These are phyloP conservation scores for Hapsidospora chrysogenum DNA, from an alignment of 495 filamentous ascomycete species.

Conservation along the genomic window DNA sequence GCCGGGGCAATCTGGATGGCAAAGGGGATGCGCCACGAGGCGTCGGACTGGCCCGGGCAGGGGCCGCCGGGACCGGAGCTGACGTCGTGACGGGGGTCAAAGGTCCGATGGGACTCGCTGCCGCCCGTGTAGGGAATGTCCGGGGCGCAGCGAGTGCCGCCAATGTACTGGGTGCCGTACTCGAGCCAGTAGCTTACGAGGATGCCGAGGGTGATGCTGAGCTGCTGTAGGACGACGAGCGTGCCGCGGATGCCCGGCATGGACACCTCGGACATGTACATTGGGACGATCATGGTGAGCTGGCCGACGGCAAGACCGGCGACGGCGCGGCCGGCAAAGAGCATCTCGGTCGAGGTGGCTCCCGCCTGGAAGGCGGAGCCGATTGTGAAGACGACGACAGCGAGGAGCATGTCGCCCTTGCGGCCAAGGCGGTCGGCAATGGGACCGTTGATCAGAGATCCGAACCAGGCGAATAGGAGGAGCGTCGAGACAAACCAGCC, in stretches of 20 bases:
- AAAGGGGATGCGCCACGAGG: conserved; percentile 38
- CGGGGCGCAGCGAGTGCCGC: conserved; percentile 21
- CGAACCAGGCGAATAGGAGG: conserved; percentile 8
- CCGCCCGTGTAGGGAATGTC: conserved; percentile 13
- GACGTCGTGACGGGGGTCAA: conserved; percentile 27
- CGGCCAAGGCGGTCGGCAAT: conserved; percentile 12
- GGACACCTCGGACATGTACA: conserved; percentile 40
- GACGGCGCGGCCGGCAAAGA: conserved; percentile 30
- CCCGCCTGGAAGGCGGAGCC: conserved; percentile 24
- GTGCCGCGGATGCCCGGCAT: conserved; percentile 37
- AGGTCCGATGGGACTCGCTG: conserved; percentile 10
- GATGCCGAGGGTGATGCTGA: conserved; percentile 33
- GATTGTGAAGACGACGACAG: conserved; percentile 10
- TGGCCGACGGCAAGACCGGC: conserved; percentile 25
- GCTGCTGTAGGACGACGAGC: conserved; percentile 36
- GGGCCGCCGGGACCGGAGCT: conserved; percentile 15
- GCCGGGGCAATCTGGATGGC: conserved; percentile 33
- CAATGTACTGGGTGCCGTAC: conserved; percentile 36
- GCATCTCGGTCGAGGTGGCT: conserved; percentile 17
- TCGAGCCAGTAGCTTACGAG: conserved; percentile 41
- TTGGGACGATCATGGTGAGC: conserved; percentile 16
- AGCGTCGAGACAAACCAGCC: conserved; percentile 11
- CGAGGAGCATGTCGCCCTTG: conserved; percentile 11
- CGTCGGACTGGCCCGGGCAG: conserved; percentile 11
- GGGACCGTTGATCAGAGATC: conserved; percentile 12